Base-by-base conservation (phyloP, 768 basidiomycete species). In the Lactarius akahatsu region DNA sequence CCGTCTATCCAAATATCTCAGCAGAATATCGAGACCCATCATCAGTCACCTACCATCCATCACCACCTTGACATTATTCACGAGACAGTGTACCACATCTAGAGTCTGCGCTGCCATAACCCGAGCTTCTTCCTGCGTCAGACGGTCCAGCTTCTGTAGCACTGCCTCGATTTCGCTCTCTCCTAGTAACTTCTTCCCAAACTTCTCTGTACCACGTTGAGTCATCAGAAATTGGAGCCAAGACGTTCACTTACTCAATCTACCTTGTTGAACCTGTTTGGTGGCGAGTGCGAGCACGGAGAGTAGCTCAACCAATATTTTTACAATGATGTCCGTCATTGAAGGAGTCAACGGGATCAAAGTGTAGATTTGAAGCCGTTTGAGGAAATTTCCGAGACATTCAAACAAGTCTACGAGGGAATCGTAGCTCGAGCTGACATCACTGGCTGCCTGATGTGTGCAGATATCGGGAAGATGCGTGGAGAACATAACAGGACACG, bases 371-470 rank as follows among this genome's bases (percentile, higher is more conserved):
- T 58, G 9, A 4, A 58, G 34, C 1, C 57, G 57, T 28, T 58
- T 40, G 57, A 58, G 38, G 26, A 58, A 58, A 26, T 58, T 58
- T 28, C 2, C 32, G 5, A 58, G 13, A 0, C 34, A 40, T 58
- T 58, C 57, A 26, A 58, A 58, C 3, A 58, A 16, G 20, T 58
- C 57, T 16, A 58, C 57, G 11, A 58, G 57, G 0, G 57, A 34
- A 3, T 58, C 57, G 26, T 58, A 58, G 38, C 57, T 58, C 4
- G 34, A 30, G 57, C 57, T 58, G 34, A 58, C 57, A 23, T 13
- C 16, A 11, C n/a, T 8, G 15, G 57, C 57, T 5, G 57, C 57
- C 57, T 58, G 23, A 41, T 40, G 13, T 40, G 11, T 18, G 9
- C 2, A 10, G 30, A n/a, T 20, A 32, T 56, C 18, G 1, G 30